Conservation (phyloP, 768 basidiomycete species). For the Amanita pallidorosea region DNA sequence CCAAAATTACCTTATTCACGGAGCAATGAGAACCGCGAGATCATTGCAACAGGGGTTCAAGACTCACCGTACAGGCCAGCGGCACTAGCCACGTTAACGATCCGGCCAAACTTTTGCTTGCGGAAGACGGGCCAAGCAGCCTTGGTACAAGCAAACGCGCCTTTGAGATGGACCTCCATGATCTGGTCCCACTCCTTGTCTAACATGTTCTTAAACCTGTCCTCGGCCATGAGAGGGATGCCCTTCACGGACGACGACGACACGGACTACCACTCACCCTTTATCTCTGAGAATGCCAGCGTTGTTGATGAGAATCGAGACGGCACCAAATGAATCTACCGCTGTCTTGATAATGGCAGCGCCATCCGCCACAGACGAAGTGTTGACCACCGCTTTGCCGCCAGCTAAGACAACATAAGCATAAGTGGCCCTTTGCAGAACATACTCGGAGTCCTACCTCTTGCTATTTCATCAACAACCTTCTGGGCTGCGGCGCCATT, state of each 20-base stretch:
- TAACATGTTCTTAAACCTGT: constrained; percentile 93
- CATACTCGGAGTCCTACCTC: constrained; percentile 40
- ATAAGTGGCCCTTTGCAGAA: neutral
- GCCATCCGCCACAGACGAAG: constrained; percentile 81
- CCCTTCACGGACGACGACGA: too few relatives aligned
- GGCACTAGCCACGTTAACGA: constrained; percentile 92
- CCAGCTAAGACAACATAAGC: constrained; percentile 45
- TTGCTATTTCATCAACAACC: constrained; percentile 81
- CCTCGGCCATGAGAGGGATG: neutral
- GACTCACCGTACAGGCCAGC: constrained; percentile 81
- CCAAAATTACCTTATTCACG: constrained; percentile 75
- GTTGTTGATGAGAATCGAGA: constrained; percentile 93
- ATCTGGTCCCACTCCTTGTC: constrained; percentile 92
- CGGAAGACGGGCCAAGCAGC: constrained; percentile 95
- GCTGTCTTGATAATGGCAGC: constrained; percentile 79
- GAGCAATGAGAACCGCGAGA: neutral
- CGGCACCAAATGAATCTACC: constrained; percentile 70
- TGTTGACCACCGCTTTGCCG: constrained; percentile 81
- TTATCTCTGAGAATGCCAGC: constrained; percentile 84
- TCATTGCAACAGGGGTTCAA: neutral
- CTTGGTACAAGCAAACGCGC: constrained; percentile 85
- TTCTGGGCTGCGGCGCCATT: constrained; percentile 80
- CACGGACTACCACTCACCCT: constrained; percentile 36
- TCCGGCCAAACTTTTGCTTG: constrained; percentile 88
- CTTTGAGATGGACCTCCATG: constrained; percentile 85